Conservation (phyloP, 768 basidiomycete genomes). For the Tylopilus vinaceipallidus region DNA sequence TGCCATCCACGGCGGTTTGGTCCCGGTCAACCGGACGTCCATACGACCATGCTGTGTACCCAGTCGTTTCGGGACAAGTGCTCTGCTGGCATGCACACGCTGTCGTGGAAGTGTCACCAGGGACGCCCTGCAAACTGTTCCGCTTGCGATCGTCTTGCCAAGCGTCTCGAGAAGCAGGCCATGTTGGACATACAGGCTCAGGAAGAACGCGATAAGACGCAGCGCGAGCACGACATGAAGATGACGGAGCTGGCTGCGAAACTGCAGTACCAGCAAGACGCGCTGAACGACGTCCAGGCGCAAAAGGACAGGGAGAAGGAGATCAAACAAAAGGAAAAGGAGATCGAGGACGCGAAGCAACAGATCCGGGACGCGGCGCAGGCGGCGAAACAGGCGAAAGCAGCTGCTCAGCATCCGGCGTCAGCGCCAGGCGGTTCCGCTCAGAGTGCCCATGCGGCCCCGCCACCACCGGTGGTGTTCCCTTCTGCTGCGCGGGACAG, state of each 20-base stretch:
- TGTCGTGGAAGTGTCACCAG: conserved; percentile 45
- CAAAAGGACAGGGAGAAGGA: conserved; percentile 47
- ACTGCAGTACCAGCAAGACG: conserved; percentile 33
- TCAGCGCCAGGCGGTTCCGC: not conserved
- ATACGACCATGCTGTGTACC: conserved; percentile 41
- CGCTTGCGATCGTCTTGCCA: conserved; percentile 44
- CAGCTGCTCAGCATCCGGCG: conserved; percentile 1
- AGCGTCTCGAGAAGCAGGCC: conserved; percentile 41
- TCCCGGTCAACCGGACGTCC: conserved; percentile 35
- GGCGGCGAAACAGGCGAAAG: conserved; percentile 13
- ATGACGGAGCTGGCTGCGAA: conserved; percentile 45
- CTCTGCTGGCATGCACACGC: conserved; percentile 39
- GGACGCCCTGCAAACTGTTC: conserved; percentile 39
- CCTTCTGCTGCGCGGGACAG: conserved; percentile 41
- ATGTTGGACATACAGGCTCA: conserved; percentile 41
- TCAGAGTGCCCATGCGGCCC: not conserved
- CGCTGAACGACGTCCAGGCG: conserved; percentile 35
- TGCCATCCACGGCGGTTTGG: conserved; percentile 57
- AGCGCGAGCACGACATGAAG: conserved; percentile 38
- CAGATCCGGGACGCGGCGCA: conserved; percentile 11
- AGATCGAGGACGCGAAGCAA: conserved; percentile 38
- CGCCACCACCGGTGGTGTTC: conserved; percentile 13
- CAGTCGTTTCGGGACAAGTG: conserved; percentile 40
- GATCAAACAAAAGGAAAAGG: conserved; percentile 39
- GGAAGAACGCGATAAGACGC: conserved; percentile 44